Conservation (phyloP, 1,284 basidiomycete species). For the Exobasidium cylindrosporum region DNA sequence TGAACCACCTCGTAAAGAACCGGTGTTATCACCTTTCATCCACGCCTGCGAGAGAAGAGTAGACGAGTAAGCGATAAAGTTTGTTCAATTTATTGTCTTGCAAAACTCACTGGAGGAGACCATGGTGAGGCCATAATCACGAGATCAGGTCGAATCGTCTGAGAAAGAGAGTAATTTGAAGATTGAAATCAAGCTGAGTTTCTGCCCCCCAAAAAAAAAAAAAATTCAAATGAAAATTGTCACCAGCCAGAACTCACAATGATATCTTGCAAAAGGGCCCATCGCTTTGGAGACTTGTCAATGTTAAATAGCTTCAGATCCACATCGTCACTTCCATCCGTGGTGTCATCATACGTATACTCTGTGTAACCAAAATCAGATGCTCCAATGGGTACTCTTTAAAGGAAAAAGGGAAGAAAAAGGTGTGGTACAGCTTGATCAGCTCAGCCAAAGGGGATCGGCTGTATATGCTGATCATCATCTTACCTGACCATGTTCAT, state of each 20-base stretch:
- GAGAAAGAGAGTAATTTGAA: too few species aligned
- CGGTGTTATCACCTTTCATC: slow-evolving; percentile 31
- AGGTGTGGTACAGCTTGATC: neutral
- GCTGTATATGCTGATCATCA: neutral
- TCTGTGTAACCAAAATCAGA: slow-evolving; percentile 29
- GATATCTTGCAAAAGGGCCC: slow-evolving; percentile 30
- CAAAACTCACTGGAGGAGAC: slow-evolving; percentile 35
- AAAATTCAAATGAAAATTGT: too few species aligned
- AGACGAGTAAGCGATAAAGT: too few species aligned
- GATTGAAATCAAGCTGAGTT: too few species aligned
- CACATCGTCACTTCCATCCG: slow-evolving; percentile 27
- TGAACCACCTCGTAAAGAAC: slow-evolving; percentile 25
- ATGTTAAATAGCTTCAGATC: slow-evolving; percentile 31
- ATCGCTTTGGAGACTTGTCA: slow-evolving; percentile 37
- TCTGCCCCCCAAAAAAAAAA: too few species aligned
- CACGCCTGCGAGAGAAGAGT: too few species aligned
- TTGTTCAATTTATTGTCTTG: too few species aligned
- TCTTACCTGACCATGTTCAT: slow-evolving; percentile 26
- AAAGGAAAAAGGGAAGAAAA: too few species aligned
- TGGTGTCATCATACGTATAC: slow-evolving; percentile 40
- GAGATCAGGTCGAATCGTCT: slow-evolving; percentile 23
- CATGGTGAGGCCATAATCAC: slow-evolving; percentile 30
- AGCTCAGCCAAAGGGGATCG: neutral
- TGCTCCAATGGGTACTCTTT: slow-evolving; percentile 28
- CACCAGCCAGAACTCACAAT: too few species aligned